Base-by-base conservation (phyloP, 140 eudicot species). In the Senecio squalidus region DNA sequence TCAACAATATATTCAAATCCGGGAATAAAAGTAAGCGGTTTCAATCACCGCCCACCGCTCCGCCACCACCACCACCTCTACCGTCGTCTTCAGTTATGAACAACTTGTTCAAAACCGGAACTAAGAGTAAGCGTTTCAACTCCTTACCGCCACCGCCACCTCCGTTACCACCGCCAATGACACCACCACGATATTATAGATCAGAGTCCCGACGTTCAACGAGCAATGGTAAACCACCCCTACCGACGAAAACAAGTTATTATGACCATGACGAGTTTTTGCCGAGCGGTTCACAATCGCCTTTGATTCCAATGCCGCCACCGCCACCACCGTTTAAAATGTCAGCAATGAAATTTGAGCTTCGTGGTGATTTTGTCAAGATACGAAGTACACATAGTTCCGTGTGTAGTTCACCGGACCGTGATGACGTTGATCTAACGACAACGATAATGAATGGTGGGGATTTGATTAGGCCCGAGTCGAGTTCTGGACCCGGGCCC, bases 361-460 rank as follows among this genome's bases (percentile, higher is more conserved):
- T 77, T 9, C 75, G 69, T 17, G 95, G 95, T 21, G 93, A 85
- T 39, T 88, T 60, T 17, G 86, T 82, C 14, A 81, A 76, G 56
- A 56, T 84, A 48, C 77, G 55, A 20, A 88, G 90, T n/a, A 41
- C 71, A 7, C 78, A 71, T 17, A 82, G 96, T 72, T 84, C 92
- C 18, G 76, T 76, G 5, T 68, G 80, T 66, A 82, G 88, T 65
- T 84, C 95, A 5, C 95, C 94, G 53, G 92, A 81, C 20, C 81
- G 65, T 41, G 95, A 77, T 11, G 56, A 40, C 51, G 54, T 68
- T 29, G 94, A 80, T 40, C 24, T 78, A 44, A 25, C 68, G 6
- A 73, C 86, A 3, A 64, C 9, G 43, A 1, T 53, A 1, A 27
- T 36, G 60, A 73, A 74, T 25, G 76, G 74, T 23, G 82, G 60